These are phyloP conservation scores for Colletotrichum sp. DNA, from an alignment of 2,329 filamentous ascomycete genomes.

Conservation along the genomic window DNA sequence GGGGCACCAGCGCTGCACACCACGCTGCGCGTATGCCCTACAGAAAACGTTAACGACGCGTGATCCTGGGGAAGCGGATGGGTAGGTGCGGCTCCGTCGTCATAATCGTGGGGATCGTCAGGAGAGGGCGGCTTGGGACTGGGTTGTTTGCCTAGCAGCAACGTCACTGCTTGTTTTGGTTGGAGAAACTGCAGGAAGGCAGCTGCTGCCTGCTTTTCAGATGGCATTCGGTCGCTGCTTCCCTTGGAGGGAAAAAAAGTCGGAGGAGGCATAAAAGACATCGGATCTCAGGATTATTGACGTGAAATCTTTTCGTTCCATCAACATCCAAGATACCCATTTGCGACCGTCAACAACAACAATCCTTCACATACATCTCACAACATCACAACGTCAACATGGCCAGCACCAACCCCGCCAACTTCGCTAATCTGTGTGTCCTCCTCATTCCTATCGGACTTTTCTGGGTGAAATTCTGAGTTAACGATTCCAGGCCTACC, in stretches of 20 bases:
- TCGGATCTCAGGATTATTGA: neutral
- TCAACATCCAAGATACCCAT: neutral
- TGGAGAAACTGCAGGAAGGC: neutral
- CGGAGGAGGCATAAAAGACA: neutral
- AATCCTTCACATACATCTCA: neutral
- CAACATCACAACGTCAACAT: neutral
- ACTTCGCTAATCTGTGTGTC: neutral
- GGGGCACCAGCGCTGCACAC: neutral
- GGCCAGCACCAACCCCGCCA: neutral
- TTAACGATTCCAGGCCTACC: neutral
- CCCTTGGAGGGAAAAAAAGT: neutral
- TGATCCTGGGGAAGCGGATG: neutral
- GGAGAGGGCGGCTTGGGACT: neutral
- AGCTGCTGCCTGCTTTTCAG: neutral
- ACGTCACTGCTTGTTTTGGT: neutral
- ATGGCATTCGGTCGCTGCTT: neutral
- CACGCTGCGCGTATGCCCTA: too few species aligned
- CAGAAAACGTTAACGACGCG: neutral
- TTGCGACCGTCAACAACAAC: neutral
- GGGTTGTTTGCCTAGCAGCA: neutral
- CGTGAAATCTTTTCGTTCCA: rapidly evolving
- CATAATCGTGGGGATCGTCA: slow-evolving; percentile 4
- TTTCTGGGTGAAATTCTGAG: too few species aligned
- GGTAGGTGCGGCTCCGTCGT: neutral
- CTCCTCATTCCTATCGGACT: too few species aligned